Base-by-base conservation (phyloP, 257 asterid genomes). In the Euphrasia confusa region DNA sequence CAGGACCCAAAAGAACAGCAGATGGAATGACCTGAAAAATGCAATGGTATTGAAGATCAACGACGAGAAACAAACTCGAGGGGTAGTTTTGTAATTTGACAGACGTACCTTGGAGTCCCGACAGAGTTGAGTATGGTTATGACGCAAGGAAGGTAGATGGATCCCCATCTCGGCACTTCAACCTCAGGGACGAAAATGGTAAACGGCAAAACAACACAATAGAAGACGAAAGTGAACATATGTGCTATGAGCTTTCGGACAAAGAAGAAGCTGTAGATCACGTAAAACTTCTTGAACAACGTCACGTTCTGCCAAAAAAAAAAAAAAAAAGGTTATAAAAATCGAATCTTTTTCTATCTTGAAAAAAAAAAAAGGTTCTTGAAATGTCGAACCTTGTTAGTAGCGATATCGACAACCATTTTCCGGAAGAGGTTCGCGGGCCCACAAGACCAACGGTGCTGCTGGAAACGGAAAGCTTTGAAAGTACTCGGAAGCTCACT, bases 391-490 rank as follows among this genome's bases (percentile, higher is more conserved):
- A 88, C 98, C 92, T 92, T 92, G 80, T 89, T 92, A 47, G 60
- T 72, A 6, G 79, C 89, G 47, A 92, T 92, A 27, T 87, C 98
- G 82, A 80, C 74, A 67, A 81, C 80, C 97, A 92, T 89, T 75
- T 92, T 92, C 68, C 97, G 76, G 83, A 92, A 92, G 42, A 92
- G 66, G 71, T 92, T 89, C 10, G 98, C 95, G 0, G 98, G 98
- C 2, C 99, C 99, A 56, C 99, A 92, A 2, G 97, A 92, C 99
- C 99, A 92, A 5, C 99, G 77, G 63, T 92, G 97, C 70, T 92
- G 99, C 83, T 92, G 99, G 73, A 77, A 92, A 5, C 99, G 83
- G 68, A 84, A 92, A 48, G 99, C 99, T 60, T 86, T 92, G 64
- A 92, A 89, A 32, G 99, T 89, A 74, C 99, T 92, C 0, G 96